These are phyloP conservation scores for Aspergillus ochraceus DNA, from an alignment of 2,329 filamentous ascomycete genomes.

Conservation along the genomic window DNA sequence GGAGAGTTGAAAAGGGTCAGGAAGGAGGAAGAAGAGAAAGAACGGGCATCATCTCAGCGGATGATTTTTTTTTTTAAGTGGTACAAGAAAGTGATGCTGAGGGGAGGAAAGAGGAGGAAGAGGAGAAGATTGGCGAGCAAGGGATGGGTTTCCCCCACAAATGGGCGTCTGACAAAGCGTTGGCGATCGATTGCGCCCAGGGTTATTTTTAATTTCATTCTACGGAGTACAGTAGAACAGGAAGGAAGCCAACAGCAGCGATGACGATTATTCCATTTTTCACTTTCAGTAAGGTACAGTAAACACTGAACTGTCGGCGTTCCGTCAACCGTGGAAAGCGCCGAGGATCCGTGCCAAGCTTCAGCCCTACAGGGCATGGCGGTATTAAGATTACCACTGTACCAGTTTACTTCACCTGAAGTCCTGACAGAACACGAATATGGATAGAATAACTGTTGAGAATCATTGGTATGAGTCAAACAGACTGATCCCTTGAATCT, in stretches of 20 bases:
- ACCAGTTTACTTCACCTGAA: too few species aligned
- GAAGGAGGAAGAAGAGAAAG: background rate
- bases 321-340: background rate
- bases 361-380: conserved; percentile 32
- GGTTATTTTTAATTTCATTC: background rate
- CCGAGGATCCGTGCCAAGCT: conserved; percentile 22
- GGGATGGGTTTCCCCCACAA: background rate
- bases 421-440: too few species aligned
- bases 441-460: too few species aligned
- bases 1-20: background rate
- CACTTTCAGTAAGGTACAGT: background rate
- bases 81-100: background rate
- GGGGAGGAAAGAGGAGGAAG: background rate
- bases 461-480: too few species aligned
- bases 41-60: background rate
- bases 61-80: background rate
- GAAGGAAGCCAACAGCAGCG: too few species aligned
- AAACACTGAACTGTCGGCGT: background rate
- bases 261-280: too few species aligned
- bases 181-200: background rate
- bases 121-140: background rate
- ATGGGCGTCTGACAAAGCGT: background rate
- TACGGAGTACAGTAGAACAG: too few species aligned
- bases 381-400: too few species aligned
- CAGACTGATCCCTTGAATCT: too few species aligned